Base-by-base conservation (phyloP, 2,329 filamentous ascomycete species). In the Sclerotinia spermophila region DNA sequence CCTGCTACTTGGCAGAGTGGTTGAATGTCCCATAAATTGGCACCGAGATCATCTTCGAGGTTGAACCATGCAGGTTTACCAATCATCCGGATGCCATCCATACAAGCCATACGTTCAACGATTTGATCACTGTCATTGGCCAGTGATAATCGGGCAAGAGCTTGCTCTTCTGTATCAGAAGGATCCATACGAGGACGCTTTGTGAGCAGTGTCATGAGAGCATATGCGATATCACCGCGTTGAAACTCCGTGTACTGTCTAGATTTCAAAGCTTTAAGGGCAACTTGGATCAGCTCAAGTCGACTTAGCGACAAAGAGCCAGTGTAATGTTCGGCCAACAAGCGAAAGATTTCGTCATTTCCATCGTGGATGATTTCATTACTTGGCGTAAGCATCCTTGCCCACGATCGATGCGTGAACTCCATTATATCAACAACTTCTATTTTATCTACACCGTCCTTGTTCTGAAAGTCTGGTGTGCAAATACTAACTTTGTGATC, bases 21-120 rank as follows among this genome's bases (percentile, higher is more conserved):
- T 27, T 79, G 71, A 24, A 80, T 77, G 65, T 80, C 78, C 77
- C 79, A 80, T 17, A 80, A 71, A 55, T 78, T 77, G 30, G 77
- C 77, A 7, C 72, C 72, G 19, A 75, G 77, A 56, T 74, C 74
- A 65, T 80, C 79, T 10, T 66, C 67, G 3, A 71, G 67, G 7
- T 74, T 73, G 30, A 79, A 75, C 58, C 74, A 75, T 6, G 71
- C 71, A 45, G 70, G 70, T 40, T 38, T 62, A n/a, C 38, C 56
- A 24, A 24, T 45, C 42, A 45, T 42, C 2, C 55, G 66, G 17
- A 66, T 17, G 7, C 24, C 72, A 71, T 61, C 72, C 68, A 71
- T 70, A 2, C 75, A 77, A 10, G 78, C 71, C 72, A 80, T 76
- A 21, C 79, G 75, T 59, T 80, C 79, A 11, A 80, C 72, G 4